Evolutionary conservation across 2,329 filamentous ascomycete species (phyloP), one percentile per base, ranked within the genome.

Genomic region (Pyrenochaeta sp.): DNA sequence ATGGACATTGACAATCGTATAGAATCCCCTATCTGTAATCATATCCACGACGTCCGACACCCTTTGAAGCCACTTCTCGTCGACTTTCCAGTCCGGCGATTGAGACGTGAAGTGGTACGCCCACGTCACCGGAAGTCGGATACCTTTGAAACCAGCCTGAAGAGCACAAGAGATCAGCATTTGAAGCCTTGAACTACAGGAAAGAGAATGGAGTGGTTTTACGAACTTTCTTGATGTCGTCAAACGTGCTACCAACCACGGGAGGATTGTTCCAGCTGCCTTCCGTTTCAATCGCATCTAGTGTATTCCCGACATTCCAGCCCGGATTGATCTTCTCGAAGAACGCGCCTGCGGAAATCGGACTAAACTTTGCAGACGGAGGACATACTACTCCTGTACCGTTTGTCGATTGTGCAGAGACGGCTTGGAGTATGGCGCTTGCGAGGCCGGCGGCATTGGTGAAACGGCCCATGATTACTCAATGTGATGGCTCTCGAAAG

Each of bases 301-400:
- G 73, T 0, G 81, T 83, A 42, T 85, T 85, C 7, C 82, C 82
- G 7, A 84, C 54, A 51, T 84, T 85, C 82, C 82, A 85, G 6
- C 82, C 81, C 0, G 81, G 71, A 35, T 79, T 79, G 27, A 83
- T 69, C 7, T 70, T 74, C 4, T 72, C 69, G 34, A 83, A 68
- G 36, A 71, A 82, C 3, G 75, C 65, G 1, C 69, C 62, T 0
- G 79, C 80, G 0, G 77, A 72, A 32, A 81, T 72, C 3, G 71
- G 59, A 3, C 61, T 63, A 58, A 81, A 81, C 5, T 67, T 71
- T 1, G 72, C 72, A 1, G 65, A 63, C 2, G 57, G 51, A 8
- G 59, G 57, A 48, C 77, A 80, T 37, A 55, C 58, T 17, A 62
- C 52, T 8, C 51, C 44, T 1, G 58, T 57, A 7, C 50, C 41